Percentiles rank a stretch among this genome's conserved stretches.
Evolutionary conservation across 441 rosid genomes (phyloP).

Genomic region (Cnidoscolus chayamansa): DNA sequence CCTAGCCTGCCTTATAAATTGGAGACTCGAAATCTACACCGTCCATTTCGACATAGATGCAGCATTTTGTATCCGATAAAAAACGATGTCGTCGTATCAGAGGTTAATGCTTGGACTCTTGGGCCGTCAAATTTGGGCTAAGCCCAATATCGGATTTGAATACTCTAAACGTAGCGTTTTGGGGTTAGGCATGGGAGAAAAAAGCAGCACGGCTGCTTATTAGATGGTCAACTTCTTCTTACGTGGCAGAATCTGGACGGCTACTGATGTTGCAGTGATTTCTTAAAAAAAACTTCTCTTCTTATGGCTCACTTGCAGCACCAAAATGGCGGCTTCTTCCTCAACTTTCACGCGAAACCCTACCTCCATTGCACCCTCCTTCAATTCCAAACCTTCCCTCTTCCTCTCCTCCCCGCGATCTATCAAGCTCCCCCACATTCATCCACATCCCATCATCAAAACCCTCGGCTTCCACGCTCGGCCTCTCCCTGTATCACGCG

Average conservation of each 20-base stretch:
- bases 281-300: background rate
- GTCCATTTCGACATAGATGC: constrained; percentile 18
- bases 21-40: constrained; percentile 16
- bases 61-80: no score
- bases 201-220: background rate
- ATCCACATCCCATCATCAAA: constrained; percentile 16
- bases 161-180: background rate
- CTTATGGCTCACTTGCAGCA: background rate
- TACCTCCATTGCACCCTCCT: constrained; percentile 10
- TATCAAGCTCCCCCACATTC: constrained; percentile 21
- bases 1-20: constrained; percentile 17
- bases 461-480: constrained; percentile 23
- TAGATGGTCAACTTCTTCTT: background rate
- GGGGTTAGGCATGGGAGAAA: background rate
- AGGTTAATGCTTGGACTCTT: no score
- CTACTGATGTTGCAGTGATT: background rate
- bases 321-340: constrained; percentile 26
- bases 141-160: background rate
- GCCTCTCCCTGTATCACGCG: constrained; percentile 1
- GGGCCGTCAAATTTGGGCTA: no score
- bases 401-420: constrained; percentile 17
- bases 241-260: background rate
- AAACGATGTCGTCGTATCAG: no score
- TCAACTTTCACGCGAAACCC: constrained; percentile 11
- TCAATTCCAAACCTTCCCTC: constrained; percentile 16